Percentiles rank a stretch among this genome's conserved stretches.
Conservation (phyloP, 2,329 filamentous ascomycete genomes). For the Ophiostoma sp. region DNA sequence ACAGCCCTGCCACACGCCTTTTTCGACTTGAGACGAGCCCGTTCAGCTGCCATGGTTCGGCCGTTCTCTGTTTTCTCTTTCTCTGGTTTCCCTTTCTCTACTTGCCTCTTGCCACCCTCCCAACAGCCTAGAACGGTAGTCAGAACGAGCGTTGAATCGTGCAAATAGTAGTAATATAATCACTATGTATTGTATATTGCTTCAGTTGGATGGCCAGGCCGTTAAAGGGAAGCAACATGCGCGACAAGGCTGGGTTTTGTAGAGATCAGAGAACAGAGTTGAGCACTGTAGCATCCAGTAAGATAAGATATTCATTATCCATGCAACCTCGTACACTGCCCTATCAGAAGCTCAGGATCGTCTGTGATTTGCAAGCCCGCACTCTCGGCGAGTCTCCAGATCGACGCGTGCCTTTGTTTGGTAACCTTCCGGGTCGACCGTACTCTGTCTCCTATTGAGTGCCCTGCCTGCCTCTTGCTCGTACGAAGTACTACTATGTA, state of each 20-base stretch:
- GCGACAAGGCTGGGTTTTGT: not conserved
- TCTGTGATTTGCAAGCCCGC: not conserved
- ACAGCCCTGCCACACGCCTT: not conserved
- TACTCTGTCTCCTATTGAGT: not conserved
- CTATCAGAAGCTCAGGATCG: not conserved
- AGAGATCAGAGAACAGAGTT: not conserved
- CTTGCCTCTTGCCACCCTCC: not conserved
- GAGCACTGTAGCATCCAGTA: not conserved
- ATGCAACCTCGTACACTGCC: not conserved
- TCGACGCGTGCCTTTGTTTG: not conserved
- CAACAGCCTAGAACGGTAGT: not conserved
- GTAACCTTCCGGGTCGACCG: not conserved
- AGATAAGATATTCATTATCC: too few species aligned
- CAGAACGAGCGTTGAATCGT: not conserved
- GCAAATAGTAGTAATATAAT: too few species aligned
- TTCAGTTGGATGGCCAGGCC: not conserved
- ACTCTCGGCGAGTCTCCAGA: not conserved
- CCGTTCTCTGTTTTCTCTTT: not conserved
- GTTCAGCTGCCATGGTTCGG: constrained; percentile 12
- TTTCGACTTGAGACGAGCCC: not conserved
- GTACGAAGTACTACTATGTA: too few species aligned
- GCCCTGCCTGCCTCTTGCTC: too few species aligned
- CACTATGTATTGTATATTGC: too few species aligned
- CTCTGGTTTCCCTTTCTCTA: not conserved
- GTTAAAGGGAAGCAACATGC: not conserved